Conservation (phyloP, 2,329 filamentous ascomycete genomes). For the Microdochium trichocladiopsis region DNA sequence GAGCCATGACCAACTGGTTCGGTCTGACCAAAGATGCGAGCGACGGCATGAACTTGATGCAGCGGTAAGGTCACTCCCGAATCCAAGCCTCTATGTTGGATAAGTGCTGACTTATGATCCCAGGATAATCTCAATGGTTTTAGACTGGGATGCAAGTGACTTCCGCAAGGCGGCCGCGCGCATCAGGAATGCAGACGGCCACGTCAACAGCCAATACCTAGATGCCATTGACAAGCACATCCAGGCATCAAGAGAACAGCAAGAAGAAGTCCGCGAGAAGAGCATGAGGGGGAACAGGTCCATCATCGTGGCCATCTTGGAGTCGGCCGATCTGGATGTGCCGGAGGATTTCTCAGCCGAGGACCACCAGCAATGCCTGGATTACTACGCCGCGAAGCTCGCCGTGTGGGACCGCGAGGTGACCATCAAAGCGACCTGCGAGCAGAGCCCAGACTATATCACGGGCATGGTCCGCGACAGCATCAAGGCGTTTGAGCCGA, state of each 20-base stretch:
- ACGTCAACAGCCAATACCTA: constrained; percentile 53
- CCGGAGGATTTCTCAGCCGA: constrained; percentile 41
- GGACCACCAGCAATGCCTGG: constrained; percentile 58
- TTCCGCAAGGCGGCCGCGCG: constrained; percentile 59
- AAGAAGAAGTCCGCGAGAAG: constrained; percentile 49
- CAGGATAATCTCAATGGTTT: constrained; percentile 66
- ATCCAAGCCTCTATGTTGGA: not conserved
- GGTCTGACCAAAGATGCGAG: constrained; percentile 64
- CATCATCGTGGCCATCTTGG: constrained; percentile 61
- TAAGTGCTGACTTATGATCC: not conserved
- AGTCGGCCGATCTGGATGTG: constrained; percentile 37
- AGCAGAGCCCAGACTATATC: constrained; percentile 63
- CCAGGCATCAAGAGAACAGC: constrained; percentile 41
- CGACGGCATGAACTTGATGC: constrained; percentile 75
- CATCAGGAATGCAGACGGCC: constrained; percentile 55
- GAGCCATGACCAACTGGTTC: constrained; percentile 71
- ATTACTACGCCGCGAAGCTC: constrained; percentile 66
- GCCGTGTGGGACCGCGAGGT: constrained; percentile 68
- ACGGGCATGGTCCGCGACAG: constrained; percentile 60
- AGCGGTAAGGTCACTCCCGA: constrained; percentile 31
- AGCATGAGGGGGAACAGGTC: constrained; percentile 48
- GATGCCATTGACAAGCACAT: constrained; percentile 54
- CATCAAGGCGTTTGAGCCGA: constrained; percentile 64
- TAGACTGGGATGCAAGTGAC: constrained; percentile 66
- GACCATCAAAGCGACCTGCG: constrained; percentile 60